Evolutionary conservation across 305 asterid species (phyloP), one percentile per base, ranked within the genome.

Genomic region (Fraxinus greggii): DNA sequence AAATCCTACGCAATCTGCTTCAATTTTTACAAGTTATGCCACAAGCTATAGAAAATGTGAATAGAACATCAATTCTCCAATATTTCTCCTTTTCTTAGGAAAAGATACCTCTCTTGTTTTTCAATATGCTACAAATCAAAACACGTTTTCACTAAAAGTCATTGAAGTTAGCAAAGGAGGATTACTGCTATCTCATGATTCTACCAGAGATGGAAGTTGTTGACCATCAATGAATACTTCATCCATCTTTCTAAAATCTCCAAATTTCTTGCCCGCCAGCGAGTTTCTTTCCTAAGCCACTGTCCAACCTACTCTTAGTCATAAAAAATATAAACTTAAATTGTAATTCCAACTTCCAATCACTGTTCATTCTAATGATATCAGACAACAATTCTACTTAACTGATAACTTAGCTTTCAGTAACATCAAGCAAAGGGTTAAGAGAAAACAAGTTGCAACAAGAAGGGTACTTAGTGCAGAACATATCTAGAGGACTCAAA

Each of bases 191-290:
- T 26, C 32, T 38, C 38, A 28, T 54, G 77, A 42, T 85, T n/a
- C 56, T 29, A 26, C 65, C 24, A 70, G 24, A 29, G 48, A 31
- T 74, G 33, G 26, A 78, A 78, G 75, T 78, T 72, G 77, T 31
- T 21, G 77, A 33, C 38, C 9, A 19, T n/a, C 63, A 35, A 65
- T 17, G 6, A 48, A 7, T 17, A 56, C 5, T 29, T 54, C 26
- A 54, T 54, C 65, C 26, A 51, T 54, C 65, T 54, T 54, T 54
- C 65, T 32, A 72, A 63, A 72, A 40, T 45, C 61, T 70, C 74
- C 78, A 31, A 45, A 32, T 80, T 81, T 81, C 61, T 56, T 23
- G 81, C n/a, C 29, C 36, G 10, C 33, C 36, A 33, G 82, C 42
- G 74, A 61, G 29, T 10, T 54, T 54, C 65, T 19, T 54, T 54